phyloP scores from a whole-genome alignment of 805 yeast genomes.

The Kuraishia molischiana region DNA sequence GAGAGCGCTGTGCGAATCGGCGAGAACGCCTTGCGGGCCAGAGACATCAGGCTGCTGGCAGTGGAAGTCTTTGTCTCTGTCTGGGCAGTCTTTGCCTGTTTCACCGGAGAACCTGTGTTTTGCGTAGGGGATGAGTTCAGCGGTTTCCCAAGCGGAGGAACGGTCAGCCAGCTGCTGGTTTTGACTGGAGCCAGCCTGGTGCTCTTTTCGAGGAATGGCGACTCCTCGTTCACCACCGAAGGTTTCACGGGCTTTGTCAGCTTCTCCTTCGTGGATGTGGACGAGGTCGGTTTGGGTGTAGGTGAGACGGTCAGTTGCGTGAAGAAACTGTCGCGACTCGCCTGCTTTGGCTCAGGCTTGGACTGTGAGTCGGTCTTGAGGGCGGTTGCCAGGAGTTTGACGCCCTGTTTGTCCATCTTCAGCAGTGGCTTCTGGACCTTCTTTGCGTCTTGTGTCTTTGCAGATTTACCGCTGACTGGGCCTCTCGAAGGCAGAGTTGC shows the following conservation, averaged over 20 bases:
- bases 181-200: background rate
- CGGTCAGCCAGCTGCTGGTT: background rate
- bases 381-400: background rate
- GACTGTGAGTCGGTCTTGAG: background rate
- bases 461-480: constrained; percentile 18
- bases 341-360: background rate
- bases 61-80: background rate
- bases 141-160: background rate
- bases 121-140: background rate
- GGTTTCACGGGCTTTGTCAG: too few relatives aligned
- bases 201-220: background rate
- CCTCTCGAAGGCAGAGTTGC: constrained; percentile 22
- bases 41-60: background rate
- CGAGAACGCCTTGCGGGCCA: background rate
- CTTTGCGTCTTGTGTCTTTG: constrained; percentile 10
- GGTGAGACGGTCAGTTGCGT: background rate
- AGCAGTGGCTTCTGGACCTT: background rate
- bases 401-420: constrained; percentile 4
- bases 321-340: background rate
- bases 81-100: background rate
- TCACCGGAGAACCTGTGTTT: background rate
- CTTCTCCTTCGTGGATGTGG: too few relatives aligned
- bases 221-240: background rate
- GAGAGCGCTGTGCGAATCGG: background rate
- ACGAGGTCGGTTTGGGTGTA: background rate